phyloP scores from a whole-genome alignment of 1,284 basidiomycete genomes.

The Austropuccinia psidii region DNA sequence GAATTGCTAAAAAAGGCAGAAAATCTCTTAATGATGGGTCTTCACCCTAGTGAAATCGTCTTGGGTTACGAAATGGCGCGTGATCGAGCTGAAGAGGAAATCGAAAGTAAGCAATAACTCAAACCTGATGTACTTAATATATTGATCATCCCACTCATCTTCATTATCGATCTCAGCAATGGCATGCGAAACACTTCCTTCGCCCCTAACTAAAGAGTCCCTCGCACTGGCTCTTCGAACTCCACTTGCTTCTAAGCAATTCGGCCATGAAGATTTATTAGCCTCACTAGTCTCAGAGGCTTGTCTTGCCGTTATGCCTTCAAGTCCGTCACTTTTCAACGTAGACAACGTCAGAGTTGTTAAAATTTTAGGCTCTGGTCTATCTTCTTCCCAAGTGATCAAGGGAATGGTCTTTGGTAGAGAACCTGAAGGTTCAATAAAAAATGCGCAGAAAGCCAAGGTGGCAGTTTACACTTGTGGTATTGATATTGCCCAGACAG shows the following conservation, averaged over 20 bases:
- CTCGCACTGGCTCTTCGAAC: constrained; percentile 77
- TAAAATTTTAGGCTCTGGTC: constrained; percentile 91
- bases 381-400: constrained; percentile 76
- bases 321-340: constrained; percentile 76
- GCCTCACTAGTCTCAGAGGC: constrained; percentile 85
- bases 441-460: constrained; percentile 73
- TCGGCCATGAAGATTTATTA: constrained; percentile 79
- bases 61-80: constrained; percentile 94
- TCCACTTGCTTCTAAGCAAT: constrained; percentile 93
- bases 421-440: constrained; percentile 82
- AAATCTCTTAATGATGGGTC: constrained; percentile 83
- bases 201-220: constrained; percentile 67
- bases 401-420: constrained; percentile 97
- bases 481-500: constrained; percentile 88
- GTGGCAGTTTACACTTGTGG: constrained; percentile 91
- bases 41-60: constrained; percentile 82
- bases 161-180: background rate
- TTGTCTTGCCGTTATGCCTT: constrained; percentile 78
- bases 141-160: background rate
- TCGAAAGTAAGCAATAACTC: constrained; percentile 65
- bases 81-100: constrained; percentile 71
- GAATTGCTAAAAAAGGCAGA: constrained; percentile 93
- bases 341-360: constrained; percentile 97
- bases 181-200: constrained; percentile 54
- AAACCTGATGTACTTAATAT: constrained; percentile 32